Evolutionary conservation across 148 eudicot species (phyloP).

Genomic region (Dysphania ambrosioides): DNA sequence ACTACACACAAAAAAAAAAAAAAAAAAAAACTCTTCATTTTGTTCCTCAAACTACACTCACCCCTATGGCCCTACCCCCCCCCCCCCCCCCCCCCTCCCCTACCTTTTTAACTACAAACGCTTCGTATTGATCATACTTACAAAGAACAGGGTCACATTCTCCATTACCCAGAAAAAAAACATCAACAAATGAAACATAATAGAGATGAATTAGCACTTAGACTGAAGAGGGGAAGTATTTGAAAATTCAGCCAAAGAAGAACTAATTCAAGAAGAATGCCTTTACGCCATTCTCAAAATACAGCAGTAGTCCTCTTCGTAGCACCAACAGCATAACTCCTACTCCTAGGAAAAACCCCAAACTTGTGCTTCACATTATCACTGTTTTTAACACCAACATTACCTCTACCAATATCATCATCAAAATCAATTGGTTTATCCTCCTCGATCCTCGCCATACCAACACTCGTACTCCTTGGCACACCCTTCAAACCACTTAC

Average conservation of each 20-base stretch:
- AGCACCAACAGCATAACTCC: conserved; percentile 23
- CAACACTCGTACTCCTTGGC: conserved; percentile 64
- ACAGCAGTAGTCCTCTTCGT: conserved; percentile 8
- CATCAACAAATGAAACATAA: not conserved
- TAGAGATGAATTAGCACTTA: not conserved
- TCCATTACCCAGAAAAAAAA: not conserved
- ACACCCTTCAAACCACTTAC: conserved; percentile 14
- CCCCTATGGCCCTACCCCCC: no score
- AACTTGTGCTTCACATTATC: conserved; percentile 11
- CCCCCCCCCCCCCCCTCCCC: no score
- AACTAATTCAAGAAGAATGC: not conserved
- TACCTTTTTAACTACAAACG: no score
- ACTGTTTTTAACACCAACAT: not conserved
- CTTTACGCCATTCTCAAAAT: not conserved
- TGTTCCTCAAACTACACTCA: no score
- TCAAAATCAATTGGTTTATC: conserved; percentile 40
- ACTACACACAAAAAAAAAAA: no score
- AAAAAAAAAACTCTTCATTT: no score
- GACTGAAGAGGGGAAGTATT: not conserved
- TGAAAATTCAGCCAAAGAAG: not conserved
- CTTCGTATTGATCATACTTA: conserved; percentile 1
- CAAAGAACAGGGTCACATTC: not conserved
- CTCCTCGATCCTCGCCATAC: conserved; percentile 75
- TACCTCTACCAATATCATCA: conserved; percentile 4
- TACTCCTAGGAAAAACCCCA: conserved; percentile 34